phyloP scores from a whole-genome alignment of 805 yeast genomes.

The Starmerella powellii region DNA sequence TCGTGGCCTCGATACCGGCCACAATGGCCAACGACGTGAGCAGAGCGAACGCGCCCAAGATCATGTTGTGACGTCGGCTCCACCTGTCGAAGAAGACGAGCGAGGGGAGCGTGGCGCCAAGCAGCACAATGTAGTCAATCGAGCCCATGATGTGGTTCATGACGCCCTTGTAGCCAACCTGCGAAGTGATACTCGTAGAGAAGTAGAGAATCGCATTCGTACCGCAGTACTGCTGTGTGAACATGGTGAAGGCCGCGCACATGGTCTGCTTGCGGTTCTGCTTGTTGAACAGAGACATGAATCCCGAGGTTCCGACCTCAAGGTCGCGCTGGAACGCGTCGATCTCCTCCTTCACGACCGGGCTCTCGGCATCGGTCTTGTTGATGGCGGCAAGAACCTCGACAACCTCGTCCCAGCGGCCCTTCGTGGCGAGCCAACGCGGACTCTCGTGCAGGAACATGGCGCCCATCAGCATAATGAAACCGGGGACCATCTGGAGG shows the following conservation, averaged over 20 bases:
- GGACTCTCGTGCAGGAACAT: slow-evolving; percentile 66
- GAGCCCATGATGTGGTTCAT: slow-evolving; percentile 53
- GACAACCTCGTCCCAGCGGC: slow-evolving; percentile 45
- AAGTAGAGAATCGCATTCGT: slow-evolving; percentile 82
- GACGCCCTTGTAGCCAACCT: slow-evolving; percentile 44
- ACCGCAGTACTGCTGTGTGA: slow-evolving; percentile 82
- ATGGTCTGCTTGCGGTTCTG: slow-evolving; percentile 34
- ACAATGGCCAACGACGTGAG: slow-evolving; percentile 22
- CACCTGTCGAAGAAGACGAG: slow-evolving; percentile 61
- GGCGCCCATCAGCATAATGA: slow-evolving; percentile 49
- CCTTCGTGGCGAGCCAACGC: slow-evolving; percentile 50
- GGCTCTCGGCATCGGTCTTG: slow-evolving; percentile 27
- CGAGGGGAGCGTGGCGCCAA: slow-evolving; percentile 72
- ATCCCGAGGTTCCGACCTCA: slow-evolving; percentile 34
- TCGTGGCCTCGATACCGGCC: slow-evolving; percentile 21
- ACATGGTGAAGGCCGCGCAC: slow-evolving; percentile 62
- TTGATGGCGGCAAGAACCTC: slow-evolving; percentile 40
- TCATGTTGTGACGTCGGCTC: slow-evolving; percentile 61
- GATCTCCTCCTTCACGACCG: slow-evolving; percentile 29
- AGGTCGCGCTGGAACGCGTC: slow-evolving; percentile 32
- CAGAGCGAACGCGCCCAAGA: slow-evolving; percentile 71
- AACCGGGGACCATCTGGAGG: slow-evolving; percentile 59
- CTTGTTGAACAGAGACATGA: slow-evolving; percentile 32
- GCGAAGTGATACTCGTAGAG: slow-evolving; percentile 63
- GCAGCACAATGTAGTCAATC: slow-evolving; percentile 49